These are phyloP conservation scores for Apiospora rasikravindrae DNA, from an alignment of 2,329 filamentous ascomycete genomes.

Conservation along the genomic window DNA sequence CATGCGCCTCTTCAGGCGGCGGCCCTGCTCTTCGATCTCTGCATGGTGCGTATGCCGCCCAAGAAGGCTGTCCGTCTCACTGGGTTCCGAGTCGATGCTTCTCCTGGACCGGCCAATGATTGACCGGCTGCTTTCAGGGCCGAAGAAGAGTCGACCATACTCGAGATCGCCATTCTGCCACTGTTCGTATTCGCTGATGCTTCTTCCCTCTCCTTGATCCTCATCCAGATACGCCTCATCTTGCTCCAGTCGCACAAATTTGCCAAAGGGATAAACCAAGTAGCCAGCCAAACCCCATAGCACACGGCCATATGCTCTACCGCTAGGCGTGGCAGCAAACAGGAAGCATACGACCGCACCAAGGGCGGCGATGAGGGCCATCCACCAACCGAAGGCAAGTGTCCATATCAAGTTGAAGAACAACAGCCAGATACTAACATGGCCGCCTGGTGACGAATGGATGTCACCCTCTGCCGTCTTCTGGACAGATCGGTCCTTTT, in stretches of 20 bases:
- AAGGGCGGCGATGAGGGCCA: constrained; percentile 75
- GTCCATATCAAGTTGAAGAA: constrained; percentile 93
- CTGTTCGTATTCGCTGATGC: constrained; percentile 98
- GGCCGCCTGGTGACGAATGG: constrained; percentile 88
- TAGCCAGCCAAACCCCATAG: constrained; percentile 86
- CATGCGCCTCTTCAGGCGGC: constrained; percentile 75
- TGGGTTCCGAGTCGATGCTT: constrained; percentile 82
- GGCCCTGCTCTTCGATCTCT: constrained; percentile 33
- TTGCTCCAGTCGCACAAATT: constrained; percentile 90
- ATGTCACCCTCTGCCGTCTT: constrained; percentile 97
- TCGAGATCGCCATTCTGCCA: constrained; percentile 98
- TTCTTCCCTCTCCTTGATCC: constrained; percentile 92
- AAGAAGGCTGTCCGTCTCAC: constrained; percentile 89
- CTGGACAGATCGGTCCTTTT: constrained; percentile 95
- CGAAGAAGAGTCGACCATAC: constrained; percentile 94
- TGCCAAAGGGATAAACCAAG: constrained; percentile 94
- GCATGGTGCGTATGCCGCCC: constrained; percentile 57
- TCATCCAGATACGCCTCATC: constrained; percentile 95
- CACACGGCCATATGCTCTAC: constrained; percentile 82
- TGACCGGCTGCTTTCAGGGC: constrained; percentile 77
- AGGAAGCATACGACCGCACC: constrained; percentile 81
- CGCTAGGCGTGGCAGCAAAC: constrained; percentile 79
- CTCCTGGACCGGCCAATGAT: constrained; percentile 85
- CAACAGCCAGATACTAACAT: constrained; percentile 82
- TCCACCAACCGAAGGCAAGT: constrained; percentile 93